phyloP scores from a whole-genome alignment of 2,329 filamentous ascomycete genomes.

The Neopestalotiopsis clavispora region DNA sequence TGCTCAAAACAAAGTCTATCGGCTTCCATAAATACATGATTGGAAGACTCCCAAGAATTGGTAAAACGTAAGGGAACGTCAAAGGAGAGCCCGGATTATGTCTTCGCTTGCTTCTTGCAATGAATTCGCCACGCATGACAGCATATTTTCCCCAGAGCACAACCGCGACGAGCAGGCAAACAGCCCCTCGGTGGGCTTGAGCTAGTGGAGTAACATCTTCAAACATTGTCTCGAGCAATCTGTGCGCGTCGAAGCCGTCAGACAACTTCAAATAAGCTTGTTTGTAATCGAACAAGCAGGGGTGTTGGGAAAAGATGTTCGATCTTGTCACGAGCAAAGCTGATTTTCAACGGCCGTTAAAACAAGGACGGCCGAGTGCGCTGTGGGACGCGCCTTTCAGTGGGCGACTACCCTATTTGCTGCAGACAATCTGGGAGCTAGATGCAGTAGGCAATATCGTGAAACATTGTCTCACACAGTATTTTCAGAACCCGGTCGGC shows the following conservation, averaged over 20 bases:
- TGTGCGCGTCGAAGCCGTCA: background rate
- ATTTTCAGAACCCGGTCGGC: too few species aligned
- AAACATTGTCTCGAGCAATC: background rate
- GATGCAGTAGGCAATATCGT: too few species aligned
- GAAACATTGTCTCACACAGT: too few species aligned
- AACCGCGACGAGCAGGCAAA: background rate
- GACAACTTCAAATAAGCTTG: background rate
- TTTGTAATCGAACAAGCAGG: background rate
- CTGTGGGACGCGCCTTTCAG: background rate
- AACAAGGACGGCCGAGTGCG: background rate
- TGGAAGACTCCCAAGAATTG: slow-evolving; percentile 25
- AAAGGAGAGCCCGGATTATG: slow-evolving; percentile 20
- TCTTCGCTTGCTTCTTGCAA: background rate
- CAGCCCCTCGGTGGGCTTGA: background rate
- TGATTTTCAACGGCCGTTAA: background rate
- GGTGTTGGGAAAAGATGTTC: background rate
- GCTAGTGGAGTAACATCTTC: background rate
- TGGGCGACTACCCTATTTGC: background rate
- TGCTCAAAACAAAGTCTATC: slow-evolving; percentile 28
- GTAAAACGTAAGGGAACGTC: slow-evolving; percentile 31
- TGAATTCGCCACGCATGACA: background rate
- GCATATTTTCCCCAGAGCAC: background rate
- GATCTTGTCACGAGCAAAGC: background rate
- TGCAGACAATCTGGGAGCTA: background rate
- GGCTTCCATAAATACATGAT: slow-evolving; percentile 28